Conservation (phyloP, 2,329 filamentous ascomycete species). For the Paraphaeosphaeria minitans region DNA sequence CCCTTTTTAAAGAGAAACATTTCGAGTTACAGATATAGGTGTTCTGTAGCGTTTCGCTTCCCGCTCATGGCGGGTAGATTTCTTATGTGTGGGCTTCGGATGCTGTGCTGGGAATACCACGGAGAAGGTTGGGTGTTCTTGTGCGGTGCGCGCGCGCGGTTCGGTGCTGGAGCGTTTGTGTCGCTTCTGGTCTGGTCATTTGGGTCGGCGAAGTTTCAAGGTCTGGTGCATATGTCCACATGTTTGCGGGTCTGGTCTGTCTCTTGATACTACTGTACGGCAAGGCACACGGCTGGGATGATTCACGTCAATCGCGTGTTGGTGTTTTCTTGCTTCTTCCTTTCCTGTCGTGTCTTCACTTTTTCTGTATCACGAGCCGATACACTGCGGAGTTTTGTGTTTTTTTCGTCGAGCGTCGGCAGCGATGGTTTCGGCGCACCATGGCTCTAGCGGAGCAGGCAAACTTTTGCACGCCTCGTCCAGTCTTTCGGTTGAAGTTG, state of each 20-base stretch:
- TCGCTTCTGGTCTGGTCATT: constrained; percentile 20
- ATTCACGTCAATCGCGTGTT: constrained; percentile 41
- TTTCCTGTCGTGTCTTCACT: constrained; percentile 4
- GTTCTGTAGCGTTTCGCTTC: constrained; percentile 41
- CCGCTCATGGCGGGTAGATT: constrained; percentile 47
- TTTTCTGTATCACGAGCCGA: constrained; percentile 43
- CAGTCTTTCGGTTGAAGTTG: constrained; percentile 11
- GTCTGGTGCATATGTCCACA: constrained; percentile 41
- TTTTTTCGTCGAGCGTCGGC: constrained; percentile 16
- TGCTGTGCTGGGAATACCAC: constrained; percentile 45
- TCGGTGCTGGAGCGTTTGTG: constrained; percentile 29
- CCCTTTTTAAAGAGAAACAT: constrained; percentile 30
- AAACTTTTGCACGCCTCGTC: constrained; percentile 42
- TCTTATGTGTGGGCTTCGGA: constrained; percentile 46
- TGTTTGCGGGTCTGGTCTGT: constrained; percentile 29
- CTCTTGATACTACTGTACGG: constrained; percentile 47
- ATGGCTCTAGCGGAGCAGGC: constrained; percentile 25
- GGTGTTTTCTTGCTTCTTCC: constrained; percentile 20
- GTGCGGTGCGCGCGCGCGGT: constrained; percentile 15
- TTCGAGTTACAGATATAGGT: constrained; percentile 42
- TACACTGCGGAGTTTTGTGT: constrained; percentile 21
- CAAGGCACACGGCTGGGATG: constrained; percentile 44
- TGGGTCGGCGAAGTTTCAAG: constrained; percentile 17
- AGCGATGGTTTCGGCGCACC: constrained; percentile 30
- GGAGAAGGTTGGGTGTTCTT: constrained; percentile 33